A percentile compares a stretch with the other conserved stretches of the same genome.
These are phyloP conservation scores for Spergularia marina DNA, from an alignment of 148 eudicot genomes.

Conservation along the genomic window DNA sequence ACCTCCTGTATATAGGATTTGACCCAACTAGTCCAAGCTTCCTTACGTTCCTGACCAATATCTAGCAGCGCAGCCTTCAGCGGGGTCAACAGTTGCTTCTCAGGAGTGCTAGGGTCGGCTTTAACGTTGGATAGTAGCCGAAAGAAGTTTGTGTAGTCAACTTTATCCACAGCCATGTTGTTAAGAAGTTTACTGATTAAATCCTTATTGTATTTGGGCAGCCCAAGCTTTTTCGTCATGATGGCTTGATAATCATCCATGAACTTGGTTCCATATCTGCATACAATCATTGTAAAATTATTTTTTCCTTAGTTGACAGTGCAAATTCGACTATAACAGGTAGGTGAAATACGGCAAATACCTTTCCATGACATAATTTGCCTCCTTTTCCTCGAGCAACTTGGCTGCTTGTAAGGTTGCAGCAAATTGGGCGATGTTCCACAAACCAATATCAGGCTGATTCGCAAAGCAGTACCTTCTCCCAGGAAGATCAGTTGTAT, in stretches of 20 bases:
- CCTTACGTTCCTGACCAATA: conserved; percentile 95
- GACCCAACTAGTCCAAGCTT: conserved; percentile 97
- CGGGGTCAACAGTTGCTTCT: conserved; percentile 60
- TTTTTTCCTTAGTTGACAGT: not conserved
- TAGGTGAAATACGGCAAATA: conserved; percentile 15
- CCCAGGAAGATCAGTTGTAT: conserved; percentile 98
- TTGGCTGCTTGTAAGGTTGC: conserved; percentile 86
- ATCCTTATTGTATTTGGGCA: conserved; percentile 87
- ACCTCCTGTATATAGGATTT: conserved; percentile 84
- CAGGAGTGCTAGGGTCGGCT: conserved; percentile 72
- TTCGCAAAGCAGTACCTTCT: conserved; percentile 98
- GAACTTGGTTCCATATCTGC: conserved; percentile 95
- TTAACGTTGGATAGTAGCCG: conserved; percentile 81
- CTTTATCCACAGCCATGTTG: conserved; percentile 99
- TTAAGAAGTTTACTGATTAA: conserved; percentile 85
- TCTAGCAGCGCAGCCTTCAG: conserved; percentile 88
- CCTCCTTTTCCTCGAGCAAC: conserved; percentile 74
- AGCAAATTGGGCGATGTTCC: conserved; percentile 91
- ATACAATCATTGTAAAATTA: conserved; percentile 14
- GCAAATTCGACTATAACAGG: not conserved
- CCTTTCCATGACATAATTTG: conserved; percentile 94
- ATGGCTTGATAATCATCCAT: conserved; percentile 97
- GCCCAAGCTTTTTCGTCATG: conserved; percentile 92
- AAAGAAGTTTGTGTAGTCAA: conserved; percentile 95
- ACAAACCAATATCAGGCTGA: conserved; percentile 97